Evolutionary conservation across 2,329 filamentous ascomycete genomes (phyloP).

Genomic region (Plenodomus tracheiphilus): DNA sequence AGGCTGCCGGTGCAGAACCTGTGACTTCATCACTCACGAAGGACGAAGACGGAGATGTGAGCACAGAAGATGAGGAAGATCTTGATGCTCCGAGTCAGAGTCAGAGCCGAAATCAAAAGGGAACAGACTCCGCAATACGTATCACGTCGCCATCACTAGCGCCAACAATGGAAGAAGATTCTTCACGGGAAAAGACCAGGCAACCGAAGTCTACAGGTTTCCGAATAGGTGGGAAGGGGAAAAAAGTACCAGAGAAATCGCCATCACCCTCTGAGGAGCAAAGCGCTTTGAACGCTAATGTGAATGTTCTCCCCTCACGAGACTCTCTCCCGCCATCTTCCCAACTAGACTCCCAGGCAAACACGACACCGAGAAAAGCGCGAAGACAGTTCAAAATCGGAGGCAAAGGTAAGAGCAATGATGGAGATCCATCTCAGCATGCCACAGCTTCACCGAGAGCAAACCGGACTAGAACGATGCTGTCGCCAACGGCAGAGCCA

Average conservation of each 20-base stretch:
- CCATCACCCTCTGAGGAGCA: background rate
- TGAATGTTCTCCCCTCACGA: background rate
- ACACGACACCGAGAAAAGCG: slow-evolving; percentile 14
- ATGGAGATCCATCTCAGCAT: slow-evolving; percentile 7
- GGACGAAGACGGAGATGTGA: slow-evolving; percentile 11
- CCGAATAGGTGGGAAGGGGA: slow-evolving; percentile 34
- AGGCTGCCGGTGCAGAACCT: background rate
- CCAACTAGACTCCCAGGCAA: slow-evolving; percentile 5
- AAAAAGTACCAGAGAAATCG: slow-evolving; percentile 4
- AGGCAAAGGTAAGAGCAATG: slow-evolving; percentile 26
- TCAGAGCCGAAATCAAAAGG: slow-evolving; percentile 4
- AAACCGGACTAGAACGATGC: slow-evolving; percentile 3
- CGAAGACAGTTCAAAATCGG: slow-evolving; percentile 38
- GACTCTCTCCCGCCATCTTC: slow-evolving; percentile 3
- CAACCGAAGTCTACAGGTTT: slow-evolving; percentile 29
- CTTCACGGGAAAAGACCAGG: background rate
- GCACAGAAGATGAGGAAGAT: slow-evolving; percentile 46
- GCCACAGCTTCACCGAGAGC: slow-evolving; percentile 6
- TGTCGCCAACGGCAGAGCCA: slow-evolving; percentile 9
- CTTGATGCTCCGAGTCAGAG: slow-evolving; percentile 40
- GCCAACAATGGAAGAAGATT: slow-evolving; percentile 2
- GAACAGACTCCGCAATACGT: background rate
- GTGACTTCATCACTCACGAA: background rate
- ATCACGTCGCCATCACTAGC: slow-evolving; percentile 8
- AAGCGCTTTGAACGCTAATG: background rate